Percentiles rank a stretch among this genome's conserved stretches.
Evolutionary conservation across 225 moss, liverwort and hornwort species (phyloP).

Genomic region (Physcomitrellopsis africana): DNA sequence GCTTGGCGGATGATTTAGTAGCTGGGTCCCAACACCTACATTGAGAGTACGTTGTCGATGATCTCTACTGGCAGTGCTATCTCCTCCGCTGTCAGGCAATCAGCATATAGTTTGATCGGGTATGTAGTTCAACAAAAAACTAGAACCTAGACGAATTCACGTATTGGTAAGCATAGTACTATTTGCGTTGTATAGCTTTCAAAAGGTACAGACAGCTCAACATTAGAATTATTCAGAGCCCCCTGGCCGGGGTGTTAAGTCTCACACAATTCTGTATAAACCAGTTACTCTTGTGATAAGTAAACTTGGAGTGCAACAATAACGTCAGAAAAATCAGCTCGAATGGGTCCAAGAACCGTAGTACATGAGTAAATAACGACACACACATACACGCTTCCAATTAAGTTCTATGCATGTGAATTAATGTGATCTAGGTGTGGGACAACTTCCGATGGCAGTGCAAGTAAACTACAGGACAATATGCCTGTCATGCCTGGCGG

Average conservation of each 20-base stretch:
- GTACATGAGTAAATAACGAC: not conserved
- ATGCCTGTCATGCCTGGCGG: constrained; percentile 36
- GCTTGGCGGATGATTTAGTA: constrained; percentile 23
- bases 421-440: constrained; percentile 36
- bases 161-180: not conserved
- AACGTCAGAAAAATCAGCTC: constrained; percentile 14
- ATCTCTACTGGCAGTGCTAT: not conserved
- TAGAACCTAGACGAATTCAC: constrained; percentile 25
- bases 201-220: constrained; percentile 25
- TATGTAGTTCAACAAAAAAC: not conserved
- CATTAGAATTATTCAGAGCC: constrained; percentile 34
- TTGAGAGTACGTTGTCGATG: constrained; percentile 26
- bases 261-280: constrained; percentile 47
- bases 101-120: constrained; percentile 33
- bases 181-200: too few species aligned
- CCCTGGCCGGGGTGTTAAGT: constrained; percentile 39
- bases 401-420: constrained; percentile 36
- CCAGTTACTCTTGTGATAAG: constrained; percentile 21
- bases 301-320: constrained; percentile 34
- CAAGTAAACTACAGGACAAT: constrained; percentile 29
- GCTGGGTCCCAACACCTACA: constrained; percentile 1
- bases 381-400: constrained; percentile 6
- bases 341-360: not conserved
- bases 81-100: constrained; percentile 37
- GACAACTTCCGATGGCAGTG: constrained; percentile 15